Percentiles rank a stretch among this genome's conserved stretches.
Conservation (phyloP, 768 basidiomycete species). For the Lactifluus echinatus region DNA sequence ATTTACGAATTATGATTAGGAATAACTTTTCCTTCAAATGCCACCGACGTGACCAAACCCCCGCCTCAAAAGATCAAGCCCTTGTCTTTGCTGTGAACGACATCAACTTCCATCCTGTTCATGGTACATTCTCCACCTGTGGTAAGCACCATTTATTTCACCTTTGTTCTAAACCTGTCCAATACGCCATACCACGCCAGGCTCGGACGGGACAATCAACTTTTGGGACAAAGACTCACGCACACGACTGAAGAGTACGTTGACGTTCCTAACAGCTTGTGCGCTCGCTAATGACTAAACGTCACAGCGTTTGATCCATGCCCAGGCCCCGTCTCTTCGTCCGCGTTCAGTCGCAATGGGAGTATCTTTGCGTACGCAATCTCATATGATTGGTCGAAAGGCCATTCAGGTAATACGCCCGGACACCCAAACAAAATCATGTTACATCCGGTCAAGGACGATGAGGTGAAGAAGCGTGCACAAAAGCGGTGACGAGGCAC, state of each 20-base stretch:
- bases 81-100: conserved; percentile 49
- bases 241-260: conserved; percentile 82
- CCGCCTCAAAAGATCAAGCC: conserved; percentile 32
- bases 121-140: conserved; percentile 43
- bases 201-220: conserved; percentile 80
- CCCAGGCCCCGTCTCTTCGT: conserved; percentile 70
- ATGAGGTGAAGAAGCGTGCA: conserved; percentile 66
- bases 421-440: conserved; percentile 70
- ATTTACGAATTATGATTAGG: conserved; percentile 16
- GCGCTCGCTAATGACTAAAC: neutral
- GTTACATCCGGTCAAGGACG: conserved; percentile 80
- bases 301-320: conserved; percentile 61
- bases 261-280: conserved; percentile 1
- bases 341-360: conserved; percentile 81
- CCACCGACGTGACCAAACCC: conserved; percentile 32
- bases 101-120: conserved; percentile 45
- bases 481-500: conserved; percentile 27
- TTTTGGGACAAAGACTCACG: conserved; percentile 95
- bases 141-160: conserved; percentile 21
- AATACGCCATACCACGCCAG: conserved; percentile 27
- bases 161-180: no score
- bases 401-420: conserved; percentile 75
- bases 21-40: conserved; percentile 56
- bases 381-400: conserved; percentile 93
- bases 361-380: conserved; percentile 87